Evolutionary conservation across 2,329 filamentous ascomycete species (phyloP).

Genomic region (Beauveria pseudobassiana): DNA sequence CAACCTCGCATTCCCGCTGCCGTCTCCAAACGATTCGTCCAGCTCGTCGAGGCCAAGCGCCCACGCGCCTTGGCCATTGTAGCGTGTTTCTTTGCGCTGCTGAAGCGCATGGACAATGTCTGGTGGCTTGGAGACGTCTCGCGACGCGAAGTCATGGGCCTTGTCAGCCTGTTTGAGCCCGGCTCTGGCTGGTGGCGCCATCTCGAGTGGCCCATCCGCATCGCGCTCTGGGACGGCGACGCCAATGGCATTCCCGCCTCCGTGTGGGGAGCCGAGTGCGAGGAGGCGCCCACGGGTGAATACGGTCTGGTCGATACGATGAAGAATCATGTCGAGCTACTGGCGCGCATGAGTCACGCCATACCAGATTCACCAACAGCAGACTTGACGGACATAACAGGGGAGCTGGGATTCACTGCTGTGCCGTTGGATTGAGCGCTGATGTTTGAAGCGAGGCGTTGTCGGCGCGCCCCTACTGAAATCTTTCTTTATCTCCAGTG

Average conservation of each 20-base stretch:
- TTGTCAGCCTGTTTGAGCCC: conserved; percentile 51
- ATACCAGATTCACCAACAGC: conserved; percentile 13
- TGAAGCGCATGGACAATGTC: conserved; percentile 52
- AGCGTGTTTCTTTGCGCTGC: conserved; percentile 58
- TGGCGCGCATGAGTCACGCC: conserved; percentile 27
- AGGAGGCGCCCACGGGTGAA: conserved; percentile 31
- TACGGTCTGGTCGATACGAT: conserved; percentile 28
- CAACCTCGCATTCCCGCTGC: conserved; percentile 57
- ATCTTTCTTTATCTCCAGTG: background rate
- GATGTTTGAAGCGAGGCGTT: background rate
- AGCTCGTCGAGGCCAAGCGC: conserved; percentile 49
- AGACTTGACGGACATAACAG: conserved; percentile 19
- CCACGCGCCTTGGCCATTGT: conserved; percentile 57
- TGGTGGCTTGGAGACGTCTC: conserved; percentile 68
- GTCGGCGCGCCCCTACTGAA: background rate
- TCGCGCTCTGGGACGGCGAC: conserved; percentile 47
- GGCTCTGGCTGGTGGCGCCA: conserved; percentile 55
- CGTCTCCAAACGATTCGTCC: conserved; percentile 53
- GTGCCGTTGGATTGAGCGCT: conserved; percentile 8
- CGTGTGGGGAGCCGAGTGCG: conserved; percentile 48
- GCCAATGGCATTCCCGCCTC: conserved; percentile 43
- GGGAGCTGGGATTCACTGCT: conserved; percentile 23
- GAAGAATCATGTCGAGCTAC: conserved; percentile 33
- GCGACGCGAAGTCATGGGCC: conserved; percentile 56
- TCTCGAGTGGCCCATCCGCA: conserved; percentile 52